Conservation (phyloP, 1,284 basidiomycete species). For the Inonotus hispidus region DNA sequence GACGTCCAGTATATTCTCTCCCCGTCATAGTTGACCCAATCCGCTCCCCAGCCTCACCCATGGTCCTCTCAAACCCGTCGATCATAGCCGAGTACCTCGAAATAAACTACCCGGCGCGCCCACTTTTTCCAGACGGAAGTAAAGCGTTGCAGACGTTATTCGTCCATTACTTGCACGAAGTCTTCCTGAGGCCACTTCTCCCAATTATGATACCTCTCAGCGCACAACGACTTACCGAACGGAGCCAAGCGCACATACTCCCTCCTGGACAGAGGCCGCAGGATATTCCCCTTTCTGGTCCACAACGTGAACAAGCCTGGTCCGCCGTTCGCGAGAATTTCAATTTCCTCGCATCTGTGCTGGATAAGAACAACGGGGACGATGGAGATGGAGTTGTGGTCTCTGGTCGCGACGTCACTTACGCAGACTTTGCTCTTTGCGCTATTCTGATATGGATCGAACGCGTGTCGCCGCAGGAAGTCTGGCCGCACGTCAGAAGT, state of each 20-base stretch:
- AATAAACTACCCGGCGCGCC: conserved; percentile 56
- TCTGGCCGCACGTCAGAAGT: conserved; percentile 52
- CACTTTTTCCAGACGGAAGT: conserved; percentile 62
- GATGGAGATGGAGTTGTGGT: conserved; percentile 57
- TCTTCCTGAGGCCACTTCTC: conserved; percentile 59
- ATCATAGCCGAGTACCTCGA: conserved; percentile 70
- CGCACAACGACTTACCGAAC: conserved; percentile 51
- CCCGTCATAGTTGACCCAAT: conserved; percentile 54
- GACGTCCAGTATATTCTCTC: conserved; percentile 56
- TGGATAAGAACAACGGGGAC: conserved; percentile 55
- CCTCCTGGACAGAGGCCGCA: conserved; percentile 20
- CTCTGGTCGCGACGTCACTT: conserved; percentile 59
- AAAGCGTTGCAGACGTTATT: conserved; percentile 61
- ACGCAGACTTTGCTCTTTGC: conserved; percentile 67
- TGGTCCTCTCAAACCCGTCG: conserved; percentile 46
- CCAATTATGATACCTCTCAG: conserved; percentile 66
- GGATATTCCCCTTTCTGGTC: conserved; percentile 31
- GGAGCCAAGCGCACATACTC: conserved; percentile 48
- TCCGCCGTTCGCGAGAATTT: conserved; percentile 57
- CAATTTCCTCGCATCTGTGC: conserved; percentile 51
- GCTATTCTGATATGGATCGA: conserved; percentile 67
- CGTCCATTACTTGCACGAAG: conserved; percentile 63
- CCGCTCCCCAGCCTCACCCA: conserved; percentile 25
- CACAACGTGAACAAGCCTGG: conserved; percentile 60
- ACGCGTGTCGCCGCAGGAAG: conserved; percentile 58